Evolutionary conservation across 192 early-diverging fungal species (phyloP).

Genomic region (Phycomyces nitens): DNA sequence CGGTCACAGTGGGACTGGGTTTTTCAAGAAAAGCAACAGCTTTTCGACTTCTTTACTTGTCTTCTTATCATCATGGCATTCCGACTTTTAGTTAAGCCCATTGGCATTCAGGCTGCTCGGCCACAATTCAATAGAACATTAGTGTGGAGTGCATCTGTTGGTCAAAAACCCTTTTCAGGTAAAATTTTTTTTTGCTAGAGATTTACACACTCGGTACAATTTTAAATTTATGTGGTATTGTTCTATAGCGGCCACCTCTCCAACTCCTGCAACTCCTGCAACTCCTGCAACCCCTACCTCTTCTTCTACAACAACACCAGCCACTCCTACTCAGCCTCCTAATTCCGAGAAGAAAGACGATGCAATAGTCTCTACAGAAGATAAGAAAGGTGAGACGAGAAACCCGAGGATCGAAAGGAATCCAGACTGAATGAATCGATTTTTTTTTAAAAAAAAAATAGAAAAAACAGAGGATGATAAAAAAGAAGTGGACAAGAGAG

Average conservation of each 20-base stretch:
- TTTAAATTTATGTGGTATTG: not conserved
- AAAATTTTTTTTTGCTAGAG: too few species aligned
- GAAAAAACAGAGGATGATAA: not conserved
- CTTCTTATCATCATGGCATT: not conserved
- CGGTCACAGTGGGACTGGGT: not conserved
- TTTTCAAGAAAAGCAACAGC: not conserved
- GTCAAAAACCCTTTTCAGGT: too few species aligned
- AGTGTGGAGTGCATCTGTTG: too few species aligned
- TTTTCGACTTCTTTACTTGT: not conserved
- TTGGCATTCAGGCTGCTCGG: not conserved
- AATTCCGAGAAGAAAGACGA: not conserved
- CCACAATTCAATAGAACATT: not conserved
- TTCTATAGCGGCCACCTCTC: not conserved
- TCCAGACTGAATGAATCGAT: not conserved
- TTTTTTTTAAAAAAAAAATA: not conserved
- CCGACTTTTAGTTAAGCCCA: not conserved
- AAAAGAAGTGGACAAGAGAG: not conserved
- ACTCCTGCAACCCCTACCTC: not conserved
- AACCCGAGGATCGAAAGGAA: not conserved
- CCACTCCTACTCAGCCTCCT: not conserved
- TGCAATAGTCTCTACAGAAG: not conserved
- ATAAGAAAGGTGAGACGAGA: not conserved
- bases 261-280: not conserved
- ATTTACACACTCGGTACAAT: not conserved
- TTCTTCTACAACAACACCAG: not conserved